Conservation (phyloP, 805 yeast genomes). For the Spathaspora boniae region DNA sequence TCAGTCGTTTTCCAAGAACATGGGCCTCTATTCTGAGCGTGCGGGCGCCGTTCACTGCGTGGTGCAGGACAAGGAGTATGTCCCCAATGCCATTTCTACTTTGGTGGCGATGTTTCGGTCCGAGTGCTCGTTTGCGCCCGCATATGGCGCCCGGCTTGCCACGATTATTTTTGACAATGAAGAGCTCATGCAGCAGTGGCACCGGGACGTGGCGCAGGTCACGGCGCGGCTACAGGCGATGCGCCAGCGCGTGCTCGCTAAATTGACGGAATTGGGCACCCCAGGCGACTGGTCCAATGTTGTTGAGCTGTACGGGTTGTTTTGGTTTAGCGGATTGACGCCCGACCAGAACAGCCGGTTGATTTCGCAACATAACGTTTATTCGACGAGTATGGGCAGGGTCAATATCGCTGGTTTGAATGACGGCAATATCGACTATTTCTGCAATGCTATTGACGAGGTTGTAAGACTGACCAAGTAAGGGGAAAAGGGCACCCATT, state of each 20-base stretch:
- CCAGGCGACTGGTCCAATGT: conserved; percentile 44
- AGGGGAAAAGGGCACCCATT: not conserved
- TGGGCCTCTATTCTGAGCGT: conserved; percentile 41
- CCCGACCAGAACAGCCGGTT: conserved; percentile 29
- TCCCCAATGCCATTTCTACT: conserved; percentile 17
- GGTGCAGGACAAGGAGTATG: conserved; percentile 14
- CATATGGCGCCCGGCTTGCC: conserved; percentile 44
- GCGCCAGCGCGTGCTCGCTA: conserved; percentile 26
- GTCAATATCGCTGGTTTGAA: conserved; percentile 46
- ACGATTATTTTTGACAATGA: conserved; percentile 23
- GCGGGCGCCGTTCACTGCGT: conserved; percentile 37
- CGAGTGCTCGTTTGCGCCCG: conserved; percentile 46
- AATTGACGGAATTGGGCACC: conserved; percentile 31
- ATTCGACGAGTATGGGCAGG: conserved; percentile 37
- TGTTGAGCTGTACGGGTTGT: conserved; percentile 37
- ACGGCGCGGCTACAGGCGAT: conserved; percentile 28
- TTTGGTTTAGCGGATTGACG: conserved; percentile 43
- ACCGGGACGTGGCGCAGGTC: conserved; percentile 29
- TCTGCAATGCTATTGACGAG: conserved; percentile 34
- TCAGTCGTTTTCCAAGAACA: conserved; percentile 39
- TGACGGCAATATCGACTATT: conserved; percentile 33
- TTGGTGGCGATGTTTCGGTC: conserved; percentile 33
- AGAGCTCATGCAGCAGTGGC: conserved; percentile 30
- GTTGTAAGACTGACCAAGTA: conserved; percentile 27
- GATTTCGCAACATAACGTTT: conserved; percentile 34